Conservation (phyloP, 2,329 filamentous ascomycete genomes). For the Talaromyces islandicus region DNA sequence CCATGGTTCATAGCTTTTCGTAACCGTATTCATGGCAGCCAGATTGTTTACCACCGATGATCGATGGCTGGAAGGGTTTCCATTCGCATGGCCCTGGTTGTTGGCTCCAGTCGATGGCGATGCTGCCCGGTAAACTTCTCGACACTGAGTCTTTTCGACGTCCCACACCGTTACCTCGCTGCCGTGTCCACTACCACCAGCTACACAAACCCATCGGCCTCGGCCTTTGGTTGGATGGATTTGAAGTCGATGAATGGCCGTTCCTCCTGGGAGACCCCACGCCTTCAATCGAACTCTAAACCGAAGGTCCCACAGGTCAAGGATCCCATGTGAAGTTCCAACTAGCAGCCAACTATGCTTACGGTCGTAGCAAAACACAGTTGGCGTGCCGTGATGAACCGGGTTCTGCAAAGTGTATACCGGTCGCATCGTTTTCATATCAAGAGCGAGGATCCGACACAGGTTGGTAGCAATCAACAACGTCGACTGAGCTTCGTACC, state of each 20-base stretch:
- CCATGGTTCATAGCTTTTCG: constrained; percentile 70
- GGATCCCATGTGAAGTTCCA: constrained; percentile 85
- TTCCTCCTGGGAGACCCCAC: constrained; percentile 79
- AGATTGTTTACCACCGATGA: constrained; percentile 14
- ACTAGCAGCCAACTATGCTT: constrained; percentile 86
- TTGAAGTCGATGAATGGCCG: constrained; percentile 70
- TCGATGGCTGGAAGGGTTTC: constrained; percentile 12
- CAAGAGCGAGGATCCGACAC: constrained; percentile 75
- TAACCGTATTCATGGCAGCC: constrained; percentile 15
- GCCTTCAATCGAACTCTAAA: constrained; percentile 82
- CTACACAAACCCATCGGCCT: constrained; percentile 79
- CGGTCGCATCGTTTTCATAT: constrained; percentile 78
- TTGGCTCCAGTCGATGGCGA: constrained; percentile 14
- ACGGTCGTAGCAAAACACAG: constrained; percentile 81
- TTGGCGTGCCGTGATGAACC: constrained; percentile 84
- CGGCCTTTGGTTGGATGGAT: constrained; percentile 73
- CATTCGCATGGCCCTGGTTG: background rate
- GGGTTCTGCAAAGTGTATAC: constrained; percentile 80
- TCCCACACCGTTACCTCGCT: constrained; percentile 91
- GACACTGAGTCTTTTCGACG: constrained; percentile 79
- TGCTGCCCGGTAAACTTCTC: constrained; percentile 74
- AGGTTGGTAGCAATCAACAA: constrained; percentile 81
- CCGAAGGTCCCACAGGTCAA: constrained; percentile 94
- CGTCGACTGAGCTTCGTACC: constrained; percentile 72
- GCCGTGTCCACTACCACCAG: constrained; percentile 77